phyloP scores from a whole-genome alignment of 2,329 filamentous ascomycete genomes.

The Nemania sp. region DNA sequence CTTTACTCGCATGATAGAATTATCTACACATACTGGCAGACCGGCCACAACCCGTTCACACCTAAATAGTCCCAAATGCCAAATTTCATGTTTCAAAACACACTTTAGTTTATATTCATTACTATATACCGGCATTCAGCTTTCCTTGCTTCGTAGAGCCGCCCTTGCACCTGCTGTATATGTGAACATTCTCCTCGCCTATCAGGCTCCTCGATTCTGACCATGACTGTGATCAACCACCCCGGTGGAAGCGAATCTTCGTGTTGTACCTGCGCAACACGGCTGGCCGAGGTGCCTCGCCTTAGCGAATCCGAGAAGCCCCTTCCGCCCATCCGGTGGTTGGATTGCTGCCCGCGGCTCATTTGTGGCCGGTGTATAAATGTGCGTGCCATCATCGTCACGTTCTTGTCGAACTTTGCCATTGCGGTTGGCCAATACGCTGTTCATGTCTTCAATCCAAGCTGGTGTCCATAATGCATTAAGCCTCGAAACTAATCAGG shows the following conservation, averaged over 20 bases:
- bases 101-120: too few relatives aligned
- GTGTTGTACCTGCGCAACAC: conserved; percentile 71
- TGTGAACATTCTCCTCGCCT: background rate
- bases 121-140: background rate
- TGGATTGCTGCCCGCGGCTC: conserved; percentile 70
- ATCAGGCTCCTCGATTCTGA: background rate
- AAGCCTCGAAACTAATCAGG: conserved; percentile 15
- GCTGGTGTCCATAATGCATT: background rate
- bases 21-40: too few relatives aligned
- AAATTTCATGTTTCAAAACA: too few relatives aligned
- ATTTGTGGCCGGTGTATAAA: conserved; percentile 74
- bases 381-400: conserved; percentile 45
- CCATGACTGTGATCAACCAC: conserved; percentile 31
- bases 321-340: conserved; percentile 59
- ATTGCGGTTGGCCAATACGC: background rate
- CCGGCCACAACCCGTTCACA: too few relatives aligned
- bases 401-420: background rate
- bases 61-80: too few relatives aligned
- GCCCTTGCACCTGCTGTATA: background rate
- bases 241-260: conserved; percentile 42
- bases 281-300: conserved; percentile 59
- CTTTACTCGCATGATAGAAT: too few relatives aligned
- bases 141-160: background rate
- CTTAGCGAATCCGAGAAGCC: conserved; percentile 63
- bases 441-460: conserved; percentile 4